Evolutionary conservation across 2,329 filamentous ascomycete species (phyloP).

Genomic region (Thielaviopsis euricoi): DNA sequence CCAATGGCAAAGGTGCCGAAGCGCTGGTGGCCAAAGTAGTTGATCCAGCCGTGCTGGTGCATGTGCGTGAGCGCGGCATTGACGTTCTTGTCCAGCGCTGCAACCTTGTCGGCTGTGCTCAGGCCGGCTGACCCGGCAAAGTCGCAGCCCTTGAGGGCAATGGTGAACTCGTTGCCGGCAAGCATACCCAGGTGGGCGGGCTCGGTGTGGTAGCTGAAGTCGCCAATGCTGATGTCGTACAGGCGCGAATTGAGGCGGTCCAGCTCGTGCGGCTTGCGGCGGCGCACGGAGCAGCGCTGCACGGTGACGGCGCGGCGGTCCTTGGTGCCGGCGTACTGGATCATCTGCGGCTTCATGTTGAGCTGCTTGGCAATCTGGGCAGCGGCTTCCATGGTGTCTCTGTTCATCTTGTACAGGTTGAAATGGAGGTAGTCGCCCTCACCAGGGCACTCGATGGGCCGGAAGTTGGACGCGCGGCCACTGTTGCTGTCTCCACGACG

Average conservation of each 20-base stretch:
- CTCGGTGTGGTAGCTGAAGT: constrained; percentile 60
- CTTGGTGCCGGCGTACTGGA: constrained; percentile 71
- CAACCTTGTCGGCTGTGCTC: constrained; percentile 17
- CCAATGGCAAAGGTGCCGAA: constrained; percentile 80
- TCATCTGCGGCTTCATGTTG: constrained; percentile 57
- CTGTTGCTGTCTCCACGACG: constrained; percentile 11
- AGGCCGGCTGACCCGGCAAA: constrained; percentile 12
- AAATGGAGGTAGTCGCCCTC: constrained; percentile 73
- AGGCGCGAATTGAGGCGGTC: constrained; percentile 45
- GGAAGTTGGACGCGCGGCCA: constrained; percentile 1
- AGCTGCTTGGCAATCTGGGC: constrained; percentile 59
- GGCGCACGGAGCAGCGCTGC: constrained; percentile 56
- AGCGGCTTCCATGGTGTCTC: constrained; percentile 86
- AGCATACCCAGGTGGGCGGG: constrained; percentile 71
- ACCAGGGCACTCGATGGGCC: constrained; percentile 13
- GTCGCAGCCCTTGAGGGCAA: constrained; percentile 73
- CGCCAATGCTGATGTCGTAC: constrained; percentile 52
- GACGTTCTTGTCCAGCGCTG: constrained; percentile 24
- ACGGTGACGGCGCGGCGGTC: constrained; percentile 75
- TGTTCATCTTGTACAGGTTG: constrained; percentile 90
- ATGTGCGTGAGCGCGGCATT: constrained; percentile 49
- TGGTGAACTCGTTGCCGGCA: constrained; percentile 78
- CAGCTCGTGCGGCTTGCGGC: constrained; percentile 39
- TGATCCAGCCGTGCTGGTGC: constrained; percentile 67
- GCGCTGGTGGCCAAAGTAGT: constrained; percentile 95